phyloP scores from a whole-genome alignment of 805 yeast genomes.

The Candida ulmi region DNA sequence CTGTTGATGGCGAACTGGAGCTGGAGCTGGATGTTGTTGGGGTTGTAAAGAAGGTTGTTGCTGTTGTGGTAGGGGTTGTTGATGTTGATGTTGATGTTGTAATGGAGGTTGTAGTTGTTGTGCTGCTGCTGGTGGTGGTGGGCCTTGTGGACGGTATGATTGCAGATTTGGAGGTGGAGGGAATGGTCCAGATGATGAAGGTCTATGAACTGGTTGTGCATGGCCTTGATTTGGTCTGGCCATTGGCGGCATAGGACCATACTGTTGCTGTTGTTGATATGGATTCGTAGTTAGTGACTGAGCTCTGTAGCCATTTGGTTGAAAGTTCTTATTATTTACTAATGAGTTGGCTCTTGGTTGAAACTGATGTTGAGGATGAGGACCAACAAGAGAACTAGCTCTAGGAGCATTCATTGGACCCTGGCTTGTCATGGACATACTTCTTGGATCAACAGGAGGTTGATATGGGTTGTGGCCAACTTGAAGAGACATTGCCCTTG shows the following conservation, averaged over 20 bases:
- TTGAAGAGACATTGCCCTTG: conserved; percentile 42
- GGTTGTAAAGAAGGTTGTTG: background rate
- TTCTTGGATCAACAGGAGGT: conserved; percentile 19
- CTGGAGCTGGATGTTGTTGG: too few species aligned
- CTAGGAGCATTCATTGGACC: conserved; percentile 30
- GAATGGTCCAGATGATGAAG: background rate
- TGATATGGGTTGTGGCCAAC: conserved; percentile 1
- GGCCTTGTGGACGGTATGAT: background rate
- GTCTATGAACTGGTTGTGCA: background rate
- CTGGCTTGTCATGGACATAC: conserved; percentile 28
- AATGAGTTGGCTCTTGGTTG: conserved; percentile 16
- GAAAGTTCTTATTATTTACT: conserved; percentile 5
- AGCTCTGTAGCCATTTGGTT: conserved; percentile 12
- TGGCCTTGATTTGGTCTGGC: background rate
- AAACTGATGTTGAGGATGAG: conserved; percentile 22
- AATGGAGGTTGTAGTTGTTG: background rate
- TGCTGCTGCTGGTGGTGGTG: background rate
- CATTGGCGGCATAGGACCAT: background rate
- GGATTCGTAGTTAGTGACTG: conserved; percentile 19
- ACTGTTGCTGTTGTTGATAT: conserved; percentile 2
- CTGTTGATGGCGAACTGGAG: too few species aligned
- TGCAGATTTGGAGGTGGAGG: background rate
- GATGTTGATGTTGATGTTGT: background rate
- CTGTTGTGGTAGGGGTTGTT: background rate
- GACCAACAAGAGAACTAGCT: conserved; percentile 33